phyloP scores from a whole-genome alignment of 768 basidiomycete species.

The Lactarius vividus region DNA sequence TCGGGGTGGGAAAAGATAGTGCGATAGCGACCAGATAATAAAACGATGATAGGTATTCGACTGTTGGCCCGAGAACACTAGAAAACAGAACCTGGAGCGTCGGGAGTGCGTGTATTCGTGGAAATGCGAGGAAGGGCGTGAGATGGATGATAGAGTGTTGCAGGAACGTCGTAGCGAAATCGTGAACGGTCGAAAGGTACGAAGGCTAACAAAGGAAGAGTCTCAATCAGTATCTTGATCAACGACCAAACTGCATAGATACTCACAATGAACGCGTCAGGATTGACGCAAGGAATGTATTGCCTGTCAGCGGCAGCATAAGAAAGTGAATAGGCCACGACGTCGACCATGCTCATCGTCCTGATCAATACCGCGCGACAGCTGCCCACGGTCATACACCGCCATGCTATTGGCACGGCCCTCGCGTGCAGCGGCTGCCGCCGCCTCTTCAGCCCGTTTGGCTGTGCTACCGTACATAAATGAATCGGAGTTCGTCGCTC shows the following conservation, averaged over 20 bases:
- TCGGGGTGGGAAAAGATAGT: background rate
- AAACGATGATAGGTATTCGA: conserved; percentile 8
- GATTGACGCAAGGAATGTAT: background rate
- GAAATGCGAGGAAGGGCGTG: conserved; percentile 13
- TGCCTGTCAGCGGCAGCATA: conserved; percentile 66
- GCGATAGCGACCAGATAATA: conserved; percentile 11
- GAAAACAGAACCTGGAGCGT: conserved; percentile 9
- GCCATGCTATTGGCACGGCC: conserved; percentile 51
- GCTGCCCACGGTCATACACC: conserved; percentile 65
- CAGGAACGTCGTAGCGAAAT: conserved; percentile 16
- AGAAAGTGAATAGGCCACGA: conserved; percentile 58
- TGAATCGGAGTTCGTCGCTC: conserved; percentile 51
- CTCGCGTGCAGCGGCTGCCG: conserved; percentile 37
- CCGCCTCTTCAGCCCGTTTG: conserved; percentile 50
- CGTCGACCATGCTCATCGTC: conserved; percentile 61
- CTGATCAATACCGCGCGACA: conserved; percentile 57
- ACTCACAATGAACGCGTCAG: conserved; percentile 14
- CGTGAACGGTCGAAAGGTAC: conserved; percentile 9
- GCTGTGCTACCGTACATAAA: conserved; percentile 61
- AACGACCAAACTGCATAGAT: background rate
- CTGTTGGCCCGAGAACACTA: conserved; percentile 14
- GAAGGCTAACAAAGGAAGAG: conserved; percentile 10
- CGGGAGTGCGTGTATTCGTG: conserved; percentile 13
- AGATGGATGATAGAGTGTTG: conserved; percentile 2
- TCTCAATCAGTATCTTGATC: background rate